Conservation (phyloP, 768 basidiomycete species). For the Naganishia vaughanmartiniae region DNA sequence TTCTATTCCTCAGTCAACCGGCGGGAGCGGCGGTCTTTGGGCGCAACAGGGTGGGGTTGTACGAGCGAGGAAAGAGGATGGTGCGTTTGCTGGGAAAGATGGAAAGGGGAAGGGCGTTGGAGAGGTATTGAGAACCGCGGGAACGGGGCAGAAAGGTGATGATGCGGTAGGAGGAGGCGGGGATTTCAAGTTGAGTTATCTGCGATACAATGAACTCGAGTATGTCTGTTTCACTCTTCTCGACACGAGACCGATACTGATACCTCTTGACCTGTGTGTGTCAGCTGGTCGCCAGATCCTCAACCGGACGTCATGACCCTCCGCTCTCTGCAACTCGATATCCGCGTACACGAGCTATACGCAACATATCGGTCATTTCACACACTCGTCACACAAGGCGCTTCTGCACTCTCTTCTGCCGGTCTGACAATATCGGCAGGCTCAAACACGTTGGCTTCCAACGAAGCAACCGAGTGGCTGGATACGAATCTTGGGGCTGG, state of each 20-base stretch:
- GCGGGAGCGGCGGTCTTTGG: slow-evolving; percentile 39
- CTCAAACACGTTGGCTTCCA: too few species aligned
- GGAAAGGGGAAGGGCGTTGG: slow-evolving; percentile 23
- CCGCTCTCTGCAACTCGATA: slow-evolving; percentile 66
- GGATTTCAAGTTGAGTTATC: slow-evolving; percentile 22
- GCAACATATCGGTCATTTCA: slow-evolving; percentile 62
- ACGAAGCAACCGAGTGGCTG: neutral
- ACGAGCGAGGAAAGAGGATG: slow-evolving; percentile 31
- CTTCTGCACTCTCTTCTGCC: slow-evolving; percentile 7
- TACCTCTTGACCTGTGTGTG: neutral
- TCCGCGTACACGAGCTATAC: slow-evolving; percentile 70
- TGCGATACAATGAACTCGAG: slow-evolving; percentile 39
- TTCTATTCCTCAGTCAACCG: slow-evolving; percentile 53
- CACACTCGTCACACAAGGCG: slow-evolving; percentile 56
- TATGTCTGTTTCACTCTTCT: neutral
- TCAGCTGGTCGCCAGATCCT: slow-evolving; percentile 25
- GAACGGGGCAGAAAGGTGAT: slow-evolving; percentile 57
- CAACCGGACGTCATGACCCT: slow-evolving; percentile 28
- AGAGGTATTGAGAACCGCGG: slow-evolving; percentile 50
- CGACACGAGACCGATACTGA: neutral
- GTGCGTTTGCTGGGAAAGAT: neutral
- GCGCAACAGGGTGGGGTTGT: slow-evolving; percentile 15
- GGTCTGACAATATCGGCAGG: neutral
- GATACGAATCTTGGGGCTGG: slow-evolving; percentile 22
- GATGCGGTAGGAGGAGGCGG: slow-evolving; percentile 13